Conservation (phyloP, 2,329 filamentous ascomycete species). For the Pochonia chlamydosporia region DNA sequence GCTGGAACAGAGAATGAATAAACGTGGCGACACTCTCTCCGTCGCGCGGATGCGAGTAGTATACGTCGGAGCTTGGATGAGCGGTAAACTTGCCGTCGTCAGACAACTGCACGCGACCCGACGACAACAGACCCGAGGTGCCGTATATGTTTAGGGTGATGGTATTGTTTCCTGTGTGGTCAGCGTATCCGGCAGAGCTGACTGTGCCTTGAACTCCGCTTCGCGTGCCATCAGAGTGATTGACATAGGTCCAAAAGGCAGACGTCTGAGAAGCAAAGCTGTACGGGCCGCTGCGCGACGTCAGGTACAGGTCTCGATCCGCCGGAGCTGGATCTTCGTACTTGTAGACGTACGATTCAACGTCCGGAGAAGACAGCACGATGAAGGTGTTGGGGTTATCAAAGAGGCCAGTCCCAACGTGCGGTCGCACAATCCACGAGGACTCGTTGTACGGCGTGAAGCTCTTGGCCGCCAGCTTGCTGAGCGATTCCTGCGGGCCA, state of each 20-base stretch:
- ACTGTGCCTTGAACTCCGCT: constrained; percentile 48
- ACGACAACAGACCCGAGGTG: constrained; percentile 46
- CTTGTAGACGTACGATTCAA: constrained; percentile 42
- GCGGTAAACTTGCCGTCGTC: constrained; percentile 35
- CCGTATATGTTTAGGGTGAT: constrained; percentile 53
- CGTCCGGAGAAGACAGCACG: constrained; percentile 33
- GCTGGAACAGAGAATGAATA: constrained; percentile 43
- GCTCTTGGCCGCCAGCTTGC: constrained; percentile 16
- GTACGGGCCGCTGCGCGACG: constrained; percentile 43
- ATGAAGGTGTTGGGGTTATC: constrained; percentile 53
- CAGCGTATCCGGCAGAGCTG: constrained; percentile 38
- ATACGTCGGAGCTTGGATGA: constrained; percentile 33
- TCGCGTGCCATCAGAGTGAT: constrained; percentile 32
- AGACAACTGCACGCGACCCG: constrained; percentile 37
- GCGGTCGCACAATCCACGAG: constrained; percentile 42
- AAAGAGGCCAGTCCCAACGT: constrained; percentile 44
- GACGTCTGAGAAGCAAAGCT: constrained; percentile 46
- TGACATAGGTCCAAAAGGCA: constrained; percentile 45
- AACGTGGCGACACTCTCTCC: constrained; percentile 42
- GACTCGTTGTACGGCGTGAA: constrained; percentile 21
- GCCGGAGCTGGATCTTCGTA: constrained; percentile 35
- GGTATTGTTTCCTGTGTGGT: constrained; percentile 34
- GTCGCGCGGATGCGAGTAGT: constrained; percentile 42
- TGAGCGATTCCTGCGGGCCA: constrained; percentile 28
- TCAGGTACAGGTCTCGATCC: constrained; percentile 41